Evolutionary conservation across 139 green algal species (phyloP).

Genomic region (Tetradesmus obliquus): DNA sequence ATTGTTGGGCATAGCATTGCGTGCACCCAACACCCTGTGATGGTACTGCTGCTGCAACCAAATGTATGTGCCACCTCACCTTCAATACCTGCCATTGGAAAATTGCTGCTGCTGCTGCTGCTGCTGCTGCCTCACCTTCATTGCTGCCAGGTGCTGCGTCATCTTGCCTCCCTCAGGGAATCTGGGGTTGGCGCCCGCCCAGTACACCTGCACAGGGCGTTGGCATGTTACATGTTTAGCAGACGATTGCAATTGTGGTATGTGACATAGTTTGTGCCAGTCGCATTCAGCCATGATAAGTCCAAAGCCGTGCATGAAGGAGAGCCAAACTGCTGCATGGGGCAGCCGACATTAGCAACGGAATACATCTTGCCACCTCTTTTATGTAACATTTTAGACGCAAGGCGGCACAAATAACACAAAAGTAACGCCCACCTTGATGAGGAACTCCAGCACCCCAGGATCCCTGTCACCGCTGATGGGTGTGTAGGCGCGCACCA

Average conservation of each 20-base stretch:
- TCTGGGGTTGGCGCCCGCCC: slow-evolving; percentile 79
- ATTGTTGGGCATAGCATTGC: background rate
- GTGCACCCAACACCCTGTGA: background rate
- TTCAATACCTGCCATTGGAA: background rate
- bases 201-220: slow-evolving; percentile 49
- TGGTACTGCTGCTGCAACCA: background rate
- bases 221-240: background rate
- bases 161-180: slow-evolving; percentile 92
- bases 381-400: background rate
- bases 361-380: background rate
- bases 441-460: slow-evolving; percentile 95
- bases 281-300: too few species aligned
- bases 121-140: slow-evolving; percentile 55
- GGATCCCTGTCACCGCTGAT: slow-evolving; percentile 84
- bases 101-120: background rate
- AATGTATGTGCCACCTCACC: background rate
- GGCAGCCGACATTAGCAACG: background rate
- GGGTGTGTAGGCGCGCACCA: slow-evolving; percentile 97
- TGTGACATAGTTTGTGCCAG: too few species aligned
- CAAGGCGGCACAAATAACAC: background rate
- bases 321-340: background rate
- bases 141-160: slow-evolving; percentile 65
- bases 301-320: too few species aligned
- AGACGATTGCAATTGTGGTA: background rate
- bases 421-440: slow-evolving; percentile 80